Percentiles rank a stretch among this genome's conserved stretches.
These are phyloP conservation scores for Debaryomyces sp. DNA, from an alignment of 1,139 yeast genomes.

Conservation along the genomic window DNA sequence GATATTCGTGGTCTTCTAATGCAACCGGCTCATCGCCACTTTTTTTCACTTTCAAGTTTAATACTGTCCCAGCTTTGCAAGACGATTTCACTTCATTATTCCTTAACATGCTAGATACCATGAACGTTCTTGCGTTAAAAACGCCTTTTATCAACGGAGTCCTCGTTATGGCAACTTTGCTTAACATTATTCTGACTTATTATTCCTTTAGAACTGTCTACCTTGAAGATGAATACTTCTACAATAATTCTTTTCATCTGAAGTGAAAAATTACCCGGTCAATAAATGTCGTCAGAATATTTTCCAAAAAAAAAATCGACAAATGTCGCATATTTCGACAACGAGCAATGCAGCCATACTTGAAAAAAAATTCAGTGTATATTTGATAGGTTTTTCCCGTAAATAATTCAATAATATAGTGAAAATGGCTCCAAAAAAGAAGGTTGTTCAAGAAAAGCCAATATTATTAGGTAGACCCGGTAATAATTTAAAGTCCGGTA, in stretches of 20 bases:
- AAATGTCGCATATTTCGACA: constrained; percentile 6
- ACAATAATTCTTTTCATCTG: background rate
- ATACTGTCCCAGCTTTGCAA: constrained; percentile 74
- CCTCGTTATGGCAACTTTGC: background rate
- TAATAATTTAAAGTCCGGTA: constrained; percentile 93
- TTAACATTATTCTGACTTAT: background rate
- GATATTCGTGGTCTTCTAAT: constrained; percentile 83
- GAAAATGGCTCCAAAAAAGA: constrained; percentile 92
- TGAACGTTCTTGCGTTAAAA: background rate
- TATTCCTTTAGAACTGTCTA: background rate
- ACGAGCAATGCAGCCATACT: constrained; percentile 5
- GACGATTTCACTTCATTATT: constrained; percentile 33
- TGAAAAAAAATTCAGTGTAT: constrained; percentile 1
- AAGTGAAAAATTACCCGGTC: constrained; percentile 6
- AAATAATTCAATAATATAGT: background rate
- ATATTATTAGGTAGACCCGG: constrained; percentile 97
- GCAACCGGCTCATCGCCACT: constrained; percentile 91
- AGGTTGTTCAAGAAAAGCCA: constrained; percentile 80
- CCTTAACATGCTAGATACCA: background rate
- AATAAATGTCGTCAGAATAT: constrained; percentile 4
- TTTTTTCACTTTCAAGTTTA: constrained; percentile 77
- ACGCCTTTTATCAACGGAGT: background rate
- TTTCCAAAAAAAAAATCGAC: background rate
- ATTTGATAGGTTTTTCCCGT: background rate
- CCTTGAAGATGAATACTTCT: background rate